Evolutionary conservation across 2,329 filamentous ascomycete genomes (phyloP).

Genomic region (Sporothrix phasma): DNA sequence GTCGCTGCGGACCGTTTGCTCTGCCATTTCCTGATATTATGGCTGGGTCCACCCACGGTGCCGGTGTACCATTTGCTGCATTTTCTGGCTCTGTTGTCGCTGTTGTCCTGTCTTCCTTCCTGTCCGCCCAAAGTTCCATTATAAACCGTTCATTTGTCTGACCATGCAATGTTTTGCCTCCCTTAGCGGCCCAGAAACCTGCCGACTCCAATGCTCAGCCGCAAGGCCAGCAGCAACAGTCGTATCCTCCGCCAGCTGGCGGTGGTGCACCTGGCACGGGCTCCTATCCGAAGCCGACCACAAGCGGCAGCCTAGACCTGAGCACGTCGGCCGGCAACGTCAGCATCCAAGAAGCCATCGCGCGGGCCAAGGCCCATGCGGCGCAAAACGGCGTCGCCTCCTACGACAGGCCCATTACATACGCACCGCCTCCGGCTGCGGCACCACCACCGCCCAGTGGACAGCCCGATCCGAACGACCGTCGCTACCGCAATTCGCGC

Average conservation of each 20-base stretch:
- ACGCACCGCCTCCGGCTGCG: conserved; percentile 29
- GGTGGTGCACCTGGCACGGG: conserved; percentile 13
- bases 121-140: background rate
- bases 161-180: conserved; percentile 14
- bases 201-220: conserved; percentile 13
- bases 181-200: conserved; percentile 21
- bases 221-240: conserved; percentile 12
- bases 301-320: conserved; percentile 68
- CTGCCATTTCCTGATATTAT: background rate
- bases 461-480: conserved; percentile 34
- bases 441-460: background rate
- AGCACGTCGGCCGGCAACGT: conserved; percentile 69
- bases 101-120: background rate
- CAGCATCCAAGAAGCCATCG: conserved; percentile 74
- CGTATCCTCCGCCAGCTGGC: conserved; percentile 19
- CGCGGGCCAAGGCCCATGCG: conserved; percentile 73
- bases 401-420: conserved; percentile 48
- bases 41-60: background rate
- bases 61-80: background rate
- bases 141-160: conserved; percentile 13
- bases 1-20: background rate
- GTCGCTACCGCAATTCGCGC: conserved; percentile 54
- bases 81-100: background rate
- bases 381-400: conserved; percentile 63
- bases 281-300: conserved; percentile 51